phyloP scores from a whole-genome alignment of 2,329 filamentous ascomycete genomes.

The Daldinia eschscholtzii region DNA sequence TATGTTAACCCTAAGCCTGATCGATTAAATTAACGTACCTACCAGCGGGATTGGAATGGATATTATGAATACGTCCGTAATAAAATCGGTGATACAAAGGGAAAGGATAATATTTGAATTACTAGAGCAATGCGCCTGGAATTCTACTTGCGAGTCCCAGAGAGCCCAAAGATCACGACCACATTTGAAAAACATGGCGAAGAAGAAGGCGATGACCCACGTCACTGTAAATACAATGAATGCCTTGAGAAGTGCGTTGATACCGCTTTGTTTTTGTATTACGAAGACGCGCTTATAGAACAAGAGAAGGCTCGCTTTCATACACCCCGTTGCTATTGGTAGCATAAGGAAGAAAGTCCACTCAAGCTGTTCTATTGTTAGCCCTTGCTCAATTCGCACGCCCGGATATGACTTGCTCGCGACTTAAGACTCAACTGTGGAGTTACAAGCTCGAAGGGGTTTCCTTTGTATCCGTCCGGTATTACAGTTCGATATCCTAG shows the following conservation, averaged over 20 bases:
- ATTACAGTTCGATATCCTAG: slow-evolving; percentile 31
- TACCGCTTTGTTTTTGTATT: slow-evolving; percentile 14
- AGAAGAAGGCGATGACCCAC: slow-evolving; percentile 37
- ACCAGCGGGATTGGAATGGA: slow-evolving; percentile 43
- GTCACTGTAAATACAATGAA: slow-evolving; percentile 23
- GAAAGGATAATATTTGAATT: slow-evolving; percentile 23
- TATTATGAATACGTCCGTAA: slow-evolving; percentile 39
- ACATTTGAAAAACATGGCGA: slow-evolving; percentile 41
- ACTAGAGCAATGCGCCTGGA: slow-evolving; percentile 22
- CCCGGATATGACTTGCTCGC: slow-evolving; percentile 21
- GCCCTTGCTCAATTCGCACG: not conserved
- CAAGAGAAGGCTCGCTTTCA: slow-evolving; percentile 44
- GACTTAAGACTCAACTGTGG: slow-evolving; percentile 33
- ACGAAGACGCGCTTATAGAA: slow-evolving; percentile 45
- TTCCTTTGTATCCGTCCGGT: slow-evolving; percentile 28
- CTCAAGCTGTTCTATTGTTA: slow-evolving; percentile 39
- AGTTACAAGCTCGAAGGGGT: slow-evolving; percentile 20
- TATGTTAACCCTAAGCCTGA: not conserved
- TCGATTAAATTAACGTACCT: not conserved
- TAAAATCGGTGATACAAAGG: slow-evolving; percentile 40
- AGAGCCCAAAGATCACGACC: slow-evolving; percentile 29
- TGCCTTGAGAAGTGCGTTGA: slow-evolving; percentile 26
- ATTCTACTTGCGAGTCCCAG: slow-evolving; percentile 32
- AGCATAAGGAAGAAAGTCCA: slow-evolving; percentile 41
- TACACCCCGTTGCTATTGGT: slow-evolving; percentile 43